Evolutionary conservation across 495 filamentous ascomycete species (phyloP).

Genomic region (Hypomontagnella monticulosa): DNA sequence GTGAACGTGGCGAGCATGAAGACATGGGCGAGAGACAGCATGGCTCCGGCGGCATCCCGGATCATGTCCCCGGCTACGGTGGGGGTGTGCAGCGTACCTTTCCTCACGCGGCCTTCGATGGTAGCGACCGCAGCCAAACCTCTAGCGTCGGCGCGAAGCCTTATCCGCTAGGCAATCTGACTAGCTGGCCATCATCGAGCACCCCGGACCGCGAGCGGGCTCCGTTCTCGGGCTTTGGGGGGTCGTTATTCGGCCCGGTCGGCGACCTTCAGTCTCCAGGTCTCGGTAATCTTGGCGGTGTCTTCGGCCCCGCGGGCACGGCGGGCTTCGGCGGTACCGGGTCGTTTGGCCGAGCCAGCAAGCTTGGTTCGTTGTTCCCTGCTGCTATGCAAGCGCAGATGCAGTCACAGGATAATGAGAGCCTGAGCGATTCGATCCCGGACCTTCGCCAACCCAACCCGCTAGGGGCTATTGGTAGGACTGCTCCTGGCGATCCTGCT

Average conservation of each 20-base stretch:
- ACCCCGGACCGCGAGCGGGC: slow-evolving; percentile 83
- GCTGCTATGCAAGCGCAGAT: slow-evolving; percentile 89
- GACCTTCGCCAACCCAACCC: slow-evolving; percentile 61
- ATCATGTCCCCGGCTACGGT: slow-evolving; percentile 55
- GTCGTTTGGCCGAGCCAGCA: slow-evolving; percentile 77
- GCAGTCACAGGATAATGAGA: slow-evolving; percentile 68
- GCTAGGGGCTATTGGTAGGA: slow-evolving; percentile 64
- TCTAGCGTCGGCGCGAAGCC: slow-evolving; percentile 82
- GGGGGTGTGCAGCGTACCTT: slow-evolving; percentile 60
- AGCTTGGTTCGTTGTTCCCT: slow-evolving; percentile 88
- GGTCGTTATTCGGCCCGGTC: slow-evolving; percentile 73
- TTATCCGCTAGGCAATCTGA: slow-evolving; percentile 73
- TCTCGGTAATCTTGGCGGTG: slow-evolving; percentile 64
- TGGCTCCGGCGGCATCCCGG: slow-evolving; percentile 50
- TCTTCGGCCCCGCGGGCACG: slow-evolving; percentile 57
- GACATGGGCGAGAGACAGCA: slow-evolving; percentile 64
- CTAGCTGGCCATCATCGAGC: slow-evolving; percentile 74
- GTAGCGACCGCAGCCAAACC: slow-evolving; percentile 85
- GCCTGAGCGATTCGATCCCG: slow-evolving; percentile 58
- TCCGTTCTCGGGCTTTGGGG: slow-evolving; percentile 73
- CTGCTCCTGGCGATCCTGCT: slow-evolving; percentile 56
- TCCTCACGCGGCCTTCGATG: slow-evolving; percentile 66
- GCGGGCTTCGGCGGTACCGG: slow-evolving; percentile 63
- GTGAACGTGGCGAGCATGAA: slow-evolving; percentile 75
- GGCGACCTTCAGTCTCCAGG: slow-evolving; percentile 81